Conservation (phyloP, 2,329 filamentous ascomycete genomes). For the Stachybotrys chlorohalonatus region DNA sequence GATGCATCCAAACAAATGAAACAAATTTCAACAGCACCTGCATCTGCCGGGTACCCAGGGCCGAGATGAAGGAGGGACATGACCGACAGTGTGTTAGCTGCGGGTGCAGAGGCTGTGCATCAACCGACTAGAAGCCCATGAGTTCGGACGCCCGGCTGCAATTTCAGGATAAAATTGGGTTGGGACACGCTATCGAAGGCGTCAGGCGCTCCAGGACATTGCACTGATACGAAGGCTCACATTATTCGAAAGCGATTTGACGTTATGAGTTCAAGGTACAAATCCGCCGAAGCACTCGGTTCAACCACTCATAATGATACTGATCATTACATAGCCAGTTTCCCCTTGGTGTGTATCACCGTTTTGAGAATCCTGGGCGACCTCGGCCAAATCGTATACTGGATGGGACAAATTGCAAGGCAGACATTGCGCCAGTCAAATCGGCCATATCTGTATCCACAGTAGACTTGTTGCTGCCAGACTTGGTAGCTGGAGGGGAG, state of each 20-base stretch:
- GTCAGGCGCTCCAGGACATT: not conserved
- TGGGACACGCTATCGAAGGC: not conserved
- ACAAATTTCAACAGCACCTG: constrained; percentile 98
- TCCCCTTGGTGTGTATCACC: constrained; percentile 15
- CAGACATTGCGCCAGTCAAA: constrained; percentile 59
- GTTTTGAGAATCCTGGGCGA: constrained; percentile 43
- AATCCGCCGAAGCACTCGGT: not conserved
- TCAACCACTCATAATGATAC: constrained; percentile 23
- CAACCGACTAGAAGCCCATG: constrained; percentile 53
- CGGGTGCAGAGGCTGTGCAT: constrained; percentile 84
- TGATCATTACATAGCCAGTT: not conserved
- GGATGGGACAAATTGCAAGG: constrained; percentile 60
- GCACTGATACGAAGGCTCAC: constrained; percentile 10
- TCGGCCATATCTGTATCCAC: constrained; percentile 50
- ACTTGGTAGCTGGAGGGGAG: constrained; percentile 2
- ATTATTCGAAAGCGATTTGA: not conserved
- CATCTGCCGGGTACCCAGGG: constrained; percentile 88
- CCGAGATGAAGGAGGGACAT: constrained; percentile 81
- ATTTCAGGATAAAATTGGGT: not conserved
- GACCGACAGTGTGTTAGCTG: constrained; percentile 92
- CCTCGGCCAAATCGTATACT: constrained; percentile 57
- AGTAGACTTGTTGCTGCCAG: not conserved
- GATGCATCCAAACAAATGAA: constrained; percentile 98
- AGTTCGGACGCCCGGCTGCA: not conserved
- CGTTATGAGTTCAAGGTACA: too few relatives aligned